Evolutionary conservation across 139 green algal species (phyloP).

Genomic region (Coelastrella sp.): DNA sequence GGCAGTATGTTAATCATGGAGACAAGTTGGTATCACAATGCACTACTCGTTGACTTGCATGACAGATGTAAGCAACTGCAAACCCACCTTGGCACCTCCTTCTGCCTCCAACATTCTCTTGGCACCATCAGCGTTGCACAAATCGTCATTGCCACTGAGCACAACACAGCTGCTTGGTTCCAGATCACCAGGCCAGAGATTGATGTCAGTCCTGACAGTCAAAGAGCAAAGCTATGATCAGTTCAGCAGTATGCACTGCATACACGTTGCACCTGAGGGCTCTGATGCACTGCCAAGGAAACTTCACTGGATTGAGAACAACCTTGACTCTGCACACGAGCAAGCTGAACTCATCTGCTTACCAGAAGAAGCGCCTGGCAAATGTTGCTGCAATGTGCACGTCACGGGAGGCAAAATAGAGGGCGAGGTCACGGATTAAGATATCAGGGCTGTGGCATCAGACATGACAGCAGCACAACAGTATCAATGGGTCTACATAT

Average conservation of each 20-base stretch:
- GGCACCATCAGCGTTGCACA: conserved; percentile 57
- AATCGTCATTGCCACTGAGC: conserved; percentile 59
- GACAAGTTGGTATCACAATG: too few species aligned
- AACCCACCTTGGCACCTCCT: conserved; percentile 37
- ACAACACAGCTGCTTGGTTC: conserved; percentile 46
- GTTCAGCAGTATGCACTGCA: not conserved
- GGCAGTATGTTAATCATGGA: too few species aligned
- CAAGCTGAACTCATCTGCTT: not conserved
- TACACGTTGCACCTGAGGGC: too few species aligned
- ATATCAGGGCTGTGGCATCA: conserved; percentile 31
- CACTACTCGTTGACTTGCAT: too few species aligned
- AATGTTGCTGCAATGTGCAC: conserved; percentile 51
- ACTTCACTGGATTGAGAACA: not conserved
- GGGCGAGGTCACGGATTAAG: conserved; percentile 26
- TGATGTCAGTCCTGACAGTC: conserved; percentile 47
- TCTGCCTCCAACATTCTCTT: conserved; percentile 21
- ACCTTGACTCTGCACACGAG: not conserved
- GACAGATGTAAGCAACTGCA: too few species aligned
- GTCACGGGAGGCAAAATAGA: conserved; percentile 55
- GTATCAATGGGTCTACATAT: not conserved
- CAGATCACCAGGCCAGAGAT: conserved; percentile 56
- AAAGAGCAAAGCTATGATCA: not conserved
- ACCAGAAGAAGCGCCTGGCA: conserved; percentile 53
- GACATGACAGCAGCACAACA: not conserved
- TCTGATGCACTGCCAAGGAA: not conserved